Percentiles rank a stretch among this genome's conserved stretches.
These are phyloP conservation scores for Colletotrichum euphorbiae DNA, from an alignment of 2,329 filamentous ascomycete species.

Conservation along the genomic window DNA sequence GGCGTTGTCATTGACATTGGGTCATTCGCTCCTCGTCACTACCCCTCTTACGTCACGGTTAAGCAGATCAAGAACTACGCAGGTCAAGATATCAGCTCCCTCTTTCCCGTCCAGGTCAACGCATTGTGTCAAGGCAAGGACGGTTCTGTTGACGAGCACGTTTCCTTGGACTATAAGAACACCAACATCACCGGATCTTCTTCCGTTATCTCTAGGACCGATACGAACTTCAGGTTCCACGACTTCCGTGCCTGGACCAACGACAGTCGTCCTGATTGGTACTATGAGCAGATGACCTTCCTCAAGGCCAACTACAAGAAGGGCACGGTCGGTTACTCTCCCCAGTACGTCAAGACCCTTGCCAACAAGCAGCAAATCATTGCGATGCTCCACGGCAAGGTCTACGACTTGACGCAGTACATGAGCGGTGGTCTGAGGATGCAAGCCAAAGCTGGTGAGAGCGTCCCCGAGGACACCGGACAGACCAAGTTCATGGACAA, in stretches of 20 bases:
- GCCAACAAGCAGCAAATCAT: constrained; percentile 72
- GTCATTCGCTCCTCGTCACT: constrained; percentile 80
- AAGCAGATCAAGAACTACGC: constrained; percentile 82
- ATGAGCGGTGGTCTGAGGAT: constrained; percentile 78
- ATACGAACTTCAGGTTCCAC: constrained; percentile 84
- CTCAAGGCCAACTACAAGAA: constrained; percentile 85
- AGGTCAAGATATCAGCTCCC: constrained; percentile 83
- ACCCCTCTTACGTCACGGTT: constrained; percentile 72
- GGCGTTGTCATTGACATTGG: constrained; percentile 89
- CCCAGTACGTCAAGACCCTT: constrained; percentile 79
- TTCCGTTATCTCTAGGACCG: constrained; percentile 70
- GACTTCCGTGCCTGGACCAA: constrained; percentile 90
- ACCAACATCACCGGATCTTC: constrained; percentile 77
- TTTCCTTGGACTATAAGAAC: constrained; percentile 86
- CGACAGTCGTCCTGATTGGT: constrained; percentile 91
- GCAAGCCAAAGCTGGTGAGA: constrained; percentile 65
- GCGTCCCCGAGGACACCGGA: constrained; percentile 56
- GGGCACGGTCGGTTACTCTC: constrained; percentile 86
- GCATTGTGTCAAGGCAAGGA: constrained; percentile 86
- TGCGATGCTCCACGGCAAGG: constrained; percentile 79
- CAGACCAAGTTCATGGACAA: constrained; percentile 85
- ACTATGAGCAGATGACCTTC: constrained; percentile 85
- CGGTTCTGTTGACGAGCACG: constrained; percentile 72
- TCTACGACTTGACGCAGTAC: constrained; percentile 94
- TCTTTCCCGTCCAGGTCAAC: constrained; percentile 95